These are phyloP conservation scores for Sporothrix globosa DNA, from an alignment of 2,329 filamentous ascomycete species.

Conservation along the genomic window DNA sequence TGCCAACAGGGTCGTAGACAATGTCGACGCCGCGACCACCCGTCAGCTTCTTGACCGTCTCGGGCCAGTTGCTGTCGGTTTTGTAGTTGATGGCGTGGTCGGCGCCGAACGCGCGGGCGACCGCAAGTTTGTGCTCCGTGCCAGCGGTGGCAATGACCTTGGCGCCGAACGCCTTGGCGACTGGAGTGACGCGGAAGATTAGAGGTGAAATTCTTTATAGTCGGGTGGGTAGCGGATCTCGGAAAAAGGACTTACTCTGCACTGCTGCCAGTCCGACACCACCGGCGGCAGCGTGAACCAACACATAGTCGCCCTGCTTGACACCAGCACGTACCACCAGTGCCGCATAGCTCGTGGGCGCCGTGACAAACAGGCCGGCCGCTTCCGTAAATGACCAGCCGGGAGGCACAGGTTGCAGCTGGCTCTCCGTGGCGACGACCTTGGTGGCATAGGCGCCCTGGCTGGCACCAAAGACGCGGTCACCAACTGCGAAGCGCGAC, in stretches of 20 bases:
- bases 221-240: too few relatives aligned
- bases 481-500: slow-evolving; percentile 70
- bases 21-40: slow-evolving; percentile 78
- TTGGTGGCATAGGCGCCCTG: slow-evolving; percentile 87
- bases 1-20: slow-evolving; percentile 90
- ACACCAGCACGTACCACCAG: slow-evolving; percentile 77
- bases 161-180: slow-evolving; percentile 89
- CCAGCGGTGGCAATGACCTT: slow-evolving; percentile 93
- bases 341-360: slow-evolving; percentile 84
- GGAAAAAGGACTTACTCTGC: slow-evolving; percentile 57
- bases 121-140: slow-evolving; percentile 74
- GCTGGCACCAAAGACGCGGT: slow-evolving; percentile 81
- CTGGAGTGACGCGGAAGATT: slow-evolving; percentile 38
- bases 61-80: slow-evolving; percentile 64
- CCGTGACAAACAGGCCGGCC: slow-evolving; percentile 88
- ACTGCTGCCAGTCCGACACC: slow-evolving; percentile 91
- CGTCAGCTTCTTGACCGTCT: slow-evolving; percentile 74
- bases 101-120: slow-evolving; percentile 79
- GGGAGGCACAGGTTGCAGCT: slow-evolving; percentile 72
- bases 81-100: slow-evolving; percentile 82
- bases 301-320: slow-evolving; percentile 79
- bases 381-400: slow-evolving; percentile 86
- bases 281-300: slow-evolving; percentile 90
- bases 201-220: too few relatives aligned
- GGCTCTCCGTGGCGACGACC: slow-evolving; percentile 66